Conservation (phyloP, 2,329 filamentous ascomycete species). For the Pseudopyricularia cyperi region DNA sequence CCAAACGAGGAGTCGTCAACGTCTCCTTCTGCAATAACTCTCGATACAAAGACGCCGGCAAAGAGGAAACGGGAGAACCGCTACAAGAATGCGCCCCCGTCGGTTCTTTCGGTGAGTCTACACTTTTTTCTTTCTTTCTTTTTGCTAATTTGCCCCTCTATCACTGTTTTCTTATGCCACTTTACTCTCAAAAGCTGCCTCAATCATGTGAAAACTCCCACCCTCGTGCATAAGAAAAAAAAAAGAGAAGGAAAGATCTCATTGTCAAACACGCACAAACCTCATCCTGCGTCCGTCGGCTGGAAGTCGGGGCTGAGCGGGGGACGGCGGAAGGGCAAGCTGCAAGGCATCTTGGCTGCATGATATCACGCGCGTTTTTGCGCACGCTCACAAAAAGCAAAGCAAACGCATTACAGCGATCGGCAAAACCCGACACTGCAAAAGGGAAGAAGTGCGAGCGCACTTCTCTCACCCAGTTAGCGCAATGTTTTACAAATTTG, state of each 20-base stretch:
- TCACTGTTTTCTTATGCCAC: no score
- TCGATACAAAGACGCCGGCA: slow-evolving; percentile 19
- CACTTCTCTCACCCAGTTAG: slow-evolving; percentile 1
- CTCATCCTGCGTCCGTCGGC: not conserved
- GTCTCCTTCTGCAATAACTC: slow-evolving; percentile 3
- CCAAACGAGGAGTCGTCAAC: slow-evolving; percentile 6
- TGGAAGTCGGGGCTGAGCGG: not conserved
- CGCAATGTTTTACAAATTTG: no score
- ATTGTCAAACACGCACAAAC: not conserved
- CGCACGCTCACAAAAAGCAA: no score
- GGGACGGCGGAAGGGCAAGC: not conserved
- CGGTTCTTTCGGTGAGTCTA: slow-evolving; percentile 30
- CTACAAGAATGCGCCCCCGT: slow-evolving; percentile 37
- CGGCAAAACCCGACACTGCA: no score
- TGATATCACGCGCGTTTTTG: no score
- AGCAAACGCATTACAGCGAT: no score
- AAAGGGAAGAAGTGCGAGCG: no score
- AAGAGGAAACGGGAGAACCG: slow-evolving; percentile 38
- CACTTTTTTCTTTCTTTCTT: not conserved
- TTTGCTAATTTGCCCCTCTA: not conserved
- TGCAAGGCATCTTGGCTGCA: not conserved
- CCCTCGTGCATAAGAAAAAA: no score
- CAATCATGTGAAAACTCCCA: no score
- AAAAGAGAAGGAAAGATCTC: not conserved
- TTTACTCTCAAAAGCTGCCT: no score